Evolutionary conservation across 2,329 filamentous ascomycete species (phyloP).

Genomic region (Bisporella sp.): DNA sequence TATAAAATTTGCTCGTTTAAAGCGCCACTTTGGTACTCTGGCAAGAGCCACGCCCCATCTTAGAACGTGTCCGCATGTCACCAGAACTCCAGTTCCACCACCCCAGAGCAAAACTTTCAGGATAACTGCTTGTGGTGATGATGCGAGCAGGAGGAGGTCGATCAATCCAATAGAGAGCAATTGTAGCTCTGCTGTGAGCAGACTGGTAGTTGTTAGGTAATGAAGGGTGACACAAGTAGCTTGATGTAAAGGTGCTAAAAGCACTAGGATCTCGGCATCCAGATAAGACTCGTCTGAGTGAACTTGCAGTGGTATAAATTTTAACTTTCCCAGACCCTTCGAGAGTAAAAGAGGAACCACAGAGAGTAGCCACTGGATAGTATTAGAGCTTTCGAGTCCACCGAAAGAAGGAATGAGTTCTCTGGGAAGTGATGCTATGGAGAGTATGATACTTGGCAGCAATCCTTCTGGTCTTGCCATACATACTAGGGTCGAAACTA

Average conservation of each 20-base stretch:
- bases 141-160: conserved; percentile 70
- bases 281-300: not conserved
- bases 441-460: conserved; percentile 75
- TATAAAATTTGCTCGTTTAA: conserved; percentile 43
- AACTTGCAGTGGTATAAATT: not conserved
- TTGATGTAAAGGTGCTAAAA: conserved; percentile 80
- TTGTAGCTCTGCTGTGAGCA: conserved; percentile 81
- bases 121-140: conserved; percentile 76
- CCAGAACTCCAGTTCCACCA: conserved; percentile 69
- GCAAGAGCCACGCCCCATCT: conserved; percentile 80
- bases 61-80: conserved; percentile 67
- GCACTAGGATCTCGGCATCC: conserved; percentile 30
- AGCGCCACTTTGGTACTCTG: conserved; percentile 85
- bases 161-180: conserved; percentile 77
- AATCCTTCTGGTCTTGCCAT: conserved; percentile 53
- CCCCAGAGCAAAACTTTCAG: conserved; percentile 81
- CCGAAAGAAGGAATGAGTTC: conserved; percentile 59
- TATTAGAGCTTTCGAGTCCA: conserved; percentile 49
- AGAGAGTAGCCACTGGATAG: conserved; percentile 73
- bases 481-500: conserved; percentile 70
- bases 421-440: conserved; percentile 69
- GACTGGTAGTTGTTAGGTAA: conserved; percentile 80
- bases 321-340: not conserved
- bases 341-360: conserved; percentile 52
- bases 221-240: conserved; percentile 66